These are phyloP conservation scores for Aspergillus cavernicola DNA, from an alignment of 495 filamentous ascomycete species.

Conservation along the genomic window DNA sequence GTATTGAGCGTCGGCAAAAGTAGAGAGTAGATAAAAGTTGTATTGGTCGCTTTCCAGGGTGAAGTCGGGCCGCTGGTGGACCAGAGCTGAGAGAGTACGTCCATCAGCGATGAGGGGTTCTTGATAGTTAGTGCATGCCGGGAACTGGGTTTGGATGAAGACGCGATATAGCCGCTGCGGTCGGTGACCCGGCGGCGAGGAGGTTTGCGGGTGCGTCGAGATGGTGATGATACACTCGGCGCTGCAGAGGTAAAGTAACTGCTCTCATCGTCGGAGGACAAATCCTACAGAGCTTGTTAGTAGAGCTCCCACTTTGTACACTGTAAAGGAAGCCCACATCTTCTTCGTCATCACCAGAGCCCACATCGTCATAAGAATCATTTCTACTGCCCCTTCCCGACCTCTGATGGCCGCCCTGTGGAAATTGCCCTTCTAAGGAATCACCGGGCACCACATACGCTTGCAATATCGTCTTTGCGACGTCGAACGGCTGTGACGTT, in stretches of 20 bases:
- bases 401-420: slow-evolving; percentile 23
- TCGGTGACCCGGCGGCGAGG: slow-evolving; percentile 44
- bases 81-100: slow-evolving; percentile 82
- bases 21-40: slow-evolving; percentile 83
- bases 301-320: slow-evolving; percentile 1
- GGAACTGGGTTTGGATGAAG: slow-evolving; percentile 32
- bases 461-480: slow-evolving; percentile 90
- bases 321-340: slow-evolving; percentile 19
- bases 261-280: slow-evolving; percentile 73
- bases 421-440: slow-evolving; percentile 28
- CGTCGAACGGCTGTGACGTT: slow-evolving; percentile 93
- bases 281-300: slow-evolving; percentile 20
- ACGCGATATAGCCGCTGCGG: slow-evolving; percentile 47
- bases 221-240: slow-evolving; percentile 54
- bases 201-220: slow-evolving; percentile 42
- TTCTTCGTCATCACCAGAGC: slow-evolving; percentile 22
- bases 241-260: slow-evolving; percentile 79
- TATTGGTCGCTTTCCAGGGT: slow-evolving; percentile 89
- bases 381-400: slow-evolving; percentile 26
- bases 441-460: slow-evolving; percentile 54
- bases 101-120: slow-evolving; percentile 67
- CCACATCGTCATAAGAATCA: slow-evolving; percentile 34
- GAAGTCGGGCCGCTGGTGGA: slow-evolving; percentile 84
- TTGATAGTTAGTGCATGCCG: slow-evolving; percentile 66
- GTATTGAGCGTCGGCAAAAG: slow-evolving; percentile 81